Conservation (phyloP, 2,329 filamentous ascomycete species). For the Ilyonectria robusta region DNA sequence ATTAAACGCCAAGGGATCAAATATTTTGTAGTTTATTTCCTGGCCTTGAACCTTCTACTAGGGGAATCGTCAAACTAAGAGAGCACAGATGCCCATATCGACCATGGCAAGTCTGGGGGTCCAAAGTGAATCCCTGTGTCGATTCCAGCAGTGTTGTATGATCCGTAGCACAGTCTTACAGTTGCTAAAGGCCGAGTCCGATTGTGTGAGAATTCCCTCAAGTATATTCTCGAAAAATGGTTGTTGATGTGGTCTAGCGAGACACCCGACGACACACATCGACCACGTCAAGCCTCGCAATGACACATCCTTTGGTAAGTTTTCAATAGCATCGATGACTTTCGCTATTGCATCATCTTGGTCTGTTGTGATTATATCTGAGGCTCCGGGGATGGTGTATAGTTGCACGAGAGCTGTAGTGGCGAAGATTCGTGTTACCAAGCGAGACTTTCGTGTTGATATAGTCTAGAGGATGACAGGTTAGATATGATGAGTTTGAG, state of each 20-base stretch:
- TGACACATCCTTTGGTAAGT: constrained; percentile 26
- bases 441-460: not conserved
- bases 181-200: constrained; percentile 35
- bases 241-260: constrained; percentile 32
- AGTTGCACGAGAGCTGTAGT: constrained; percentile 35
- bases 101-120: constrained; percentile 35
- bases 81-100: constrained; percentile 39
- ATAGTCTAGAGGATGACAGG: not conserved
- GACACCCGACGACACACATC: constrained; percentile 31
- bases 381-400: not conserved
- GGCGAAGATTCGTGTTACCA: constrained; percentile 30
- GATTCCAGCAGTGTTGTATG: constrained; percentile 33
- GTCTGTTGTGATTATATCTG: not conserved
- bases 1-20: too few species aligned
- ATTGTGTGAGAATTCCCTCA: constrained; percentile 5
- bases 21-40: too few species aligned
- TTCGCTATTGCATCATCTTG: not conserved
- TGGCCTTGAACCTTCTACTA: too few species aligned
- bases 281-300: constrained; percentile 36
- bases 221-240: constrained; percentile 34
- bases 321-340: constrained; percentile 26
- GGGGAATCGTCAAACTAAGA: constrained; percentile 29
- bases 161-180: constrained; percentile 36
- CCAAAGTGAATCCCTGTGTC: constrained; percentile 24
- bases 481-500: not conserved